Evolutionary conservation across 2,329 filamentous ascomycete genomes (phyloP), one percentile per base, ranked within the genome.

Genomic region (Penicillium palitans): DNA sequence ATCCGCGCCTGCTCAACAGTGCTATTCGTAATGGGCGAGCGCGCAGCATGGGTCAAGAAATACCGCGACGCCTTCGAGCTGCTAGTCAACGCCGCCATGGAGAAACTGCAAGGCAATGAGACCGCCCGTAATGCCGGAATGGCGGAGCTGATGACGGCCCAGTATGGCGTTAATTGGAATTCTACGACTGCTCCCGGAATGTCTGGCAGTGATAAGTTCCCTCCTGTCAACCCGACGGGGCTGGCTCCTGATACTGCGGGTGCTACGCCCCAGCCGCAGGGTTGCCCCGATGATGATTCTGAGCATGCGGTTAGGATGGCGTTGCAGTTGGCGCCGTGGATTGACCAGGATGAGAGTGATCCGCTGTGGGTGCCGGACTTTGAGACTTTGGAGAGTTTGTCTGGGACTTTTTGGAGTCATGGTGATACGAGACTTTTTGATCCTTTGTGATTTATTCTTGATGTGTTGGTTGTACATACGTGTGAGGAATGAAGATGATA

Each of bases 11-110:
- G 79, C 67, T 80, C 78, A 1, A 73, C 79, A 1, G 79, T 81
- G 1, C 70, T 82, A 1, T 81, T 80, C 51, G 78, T 81, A 40
- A 81, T 81, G 78, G 74, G 78, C 6, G 80, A 82, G 62, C 74
- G 79, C 31, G 79, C 79, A 8, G 68, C 74, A 0, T 80, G 78
- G 77, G 79, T 81, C 4, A 78, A 76, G 54, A 77, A 77, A 60
- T 81, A 80, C 67, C 74, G 79, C 6, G 78, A 81, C 41, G 76
- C 79, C 3, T 81, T 81, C 53, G 79, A 81, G 55, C 57, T 79
- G 2, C 73, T 81, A 2, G 77, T 80, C 27, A 78, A 78, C 48
- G 78, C 79, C 3, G 71, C 78, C 1, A 80, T 80, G 78, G 76
- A 80, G 57, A 79, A 78, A 46, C 62, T 79, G 0, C 74, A 78